phyloP scores from a whole-genome alignment of 257 asterid genomes.

The Haberlea rhodopensis region DNA sequence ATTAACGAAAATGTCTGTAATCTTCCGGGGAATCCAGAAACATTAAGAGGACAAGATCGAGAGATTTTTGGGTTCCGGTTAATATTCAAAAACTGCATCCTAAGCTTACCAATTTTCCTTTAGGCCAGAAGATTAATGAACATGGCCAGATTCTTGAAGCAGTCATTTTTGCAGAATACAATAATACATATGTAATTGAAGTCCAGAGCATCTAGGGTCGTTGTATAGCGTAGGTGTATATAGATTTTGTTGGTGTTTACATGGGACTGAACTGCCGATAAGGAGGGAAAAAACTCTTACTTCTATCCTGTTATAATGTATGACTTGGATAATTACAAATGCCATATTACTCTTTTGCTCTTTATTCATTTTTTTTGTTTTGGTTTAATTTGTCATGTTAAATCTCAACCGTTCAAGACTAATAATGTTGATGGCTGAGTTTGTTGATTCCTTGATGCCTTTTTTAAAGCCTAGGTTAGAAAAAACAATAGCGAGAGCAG shows the following conservation, averaged over 20 bases:
- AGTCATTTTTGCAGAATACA: constrained; percentile 27
- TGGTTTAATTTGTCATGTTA: too few species aligned
- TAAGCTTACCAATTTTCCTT: constrained; percentile 20
- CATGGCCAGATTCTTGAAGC: constrained; percentile 25
- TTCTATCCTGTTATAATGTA: too few species aligned
- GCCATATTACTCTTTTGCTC: too few species aligned
- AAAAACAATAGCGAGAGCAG: too few species aligned
- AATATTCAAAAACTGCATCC: constrained; percentile 31
- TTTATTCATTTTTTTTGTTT: too few species aligned
- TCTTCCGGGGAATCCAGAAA: constrained; percentile 45
- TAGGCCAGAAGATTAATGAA: constrained; percentile 35
- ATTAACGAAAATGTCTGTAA: too few species aligned
- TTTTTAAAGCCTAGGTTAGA: too few species aligned
- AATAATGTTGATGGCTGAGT: too few species aligned
- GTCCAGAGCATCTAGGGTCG: constrained; percentile 27
- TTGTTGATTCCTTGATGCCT: too few species aligned
- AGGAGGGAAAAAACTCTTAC: too few species aligned
- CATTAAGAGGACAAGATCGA: constrained; percentile 38
- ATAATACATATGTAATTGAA: constrained; percentile 25
- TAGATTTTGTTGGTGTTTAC: constrained; percentile 27
- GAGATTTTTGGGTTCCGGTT: constrained; percentile 54
- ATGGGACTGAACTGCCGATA: constrained; percentile 13
- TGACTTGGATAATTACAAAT: too few species aligned
- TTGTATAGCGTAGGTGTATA: constrained; percentile 26
- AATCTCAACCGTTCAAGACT: too few species aligned